phyloP scores from a whole-genome alignment of 768 basidiomycete species.

The Dacryopinax spathularia region DNA sequence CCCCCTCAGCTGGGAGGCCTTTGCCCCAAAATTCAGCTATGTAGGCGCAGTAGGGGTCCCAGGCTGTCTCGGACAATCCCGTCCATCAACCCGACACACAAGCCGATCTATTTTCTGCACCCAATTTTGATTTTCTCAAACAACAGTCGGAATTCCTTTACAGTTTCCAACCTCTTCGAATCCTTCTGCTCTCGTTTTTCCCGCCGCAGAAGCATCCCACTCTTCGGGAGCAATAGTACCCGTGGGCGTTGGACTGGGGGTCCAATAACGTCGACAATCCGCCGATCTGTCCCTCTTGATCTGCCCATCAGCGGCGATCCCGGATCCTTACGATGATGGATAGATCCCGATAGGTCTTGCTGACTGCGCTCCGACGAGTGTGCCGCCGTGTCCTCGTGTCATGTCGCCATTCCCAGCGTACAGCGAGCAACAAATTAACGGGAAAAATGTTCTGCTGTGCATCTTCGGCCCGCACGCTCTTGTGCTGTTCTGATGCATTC shows the following conservation, averaged over 20 bases:
- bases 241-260: too few species aligned
- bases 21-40: too few species aligned
- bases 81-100: too few species aligned
- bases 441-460: too few species aligned
- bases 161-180: neutral
- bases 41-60: too few species aligned
- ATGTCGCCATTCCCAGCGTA: neutral
- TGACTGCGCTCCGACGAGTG: neutral
- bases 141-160: neutral
- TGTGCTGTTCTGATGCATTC: too few species aligned
- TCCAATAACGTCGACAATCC: neutral
- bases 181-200: neutral
- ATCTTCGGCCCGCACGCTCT: too few species aligned
- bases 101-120: too few species aligned
- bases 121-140: neutral
- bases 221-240: too few species aligned
- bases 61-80: too few species aligned
- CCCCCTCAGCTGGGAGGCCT: too few species aligned
- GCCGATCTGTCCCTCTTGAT: neutral
- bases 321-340: neutral
- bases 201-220: neutral
- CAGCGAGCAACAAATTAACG: too few species aligned
- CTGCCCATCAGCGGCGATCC: neutral
- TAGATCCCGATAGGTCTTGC: neutral
- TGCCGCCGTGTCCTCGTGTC: neutral